phyloP scores from a whole-genome alignment of 2,329 filamentous ascomycete genomes.

The Arthrobotrys megalospora region DNA sequence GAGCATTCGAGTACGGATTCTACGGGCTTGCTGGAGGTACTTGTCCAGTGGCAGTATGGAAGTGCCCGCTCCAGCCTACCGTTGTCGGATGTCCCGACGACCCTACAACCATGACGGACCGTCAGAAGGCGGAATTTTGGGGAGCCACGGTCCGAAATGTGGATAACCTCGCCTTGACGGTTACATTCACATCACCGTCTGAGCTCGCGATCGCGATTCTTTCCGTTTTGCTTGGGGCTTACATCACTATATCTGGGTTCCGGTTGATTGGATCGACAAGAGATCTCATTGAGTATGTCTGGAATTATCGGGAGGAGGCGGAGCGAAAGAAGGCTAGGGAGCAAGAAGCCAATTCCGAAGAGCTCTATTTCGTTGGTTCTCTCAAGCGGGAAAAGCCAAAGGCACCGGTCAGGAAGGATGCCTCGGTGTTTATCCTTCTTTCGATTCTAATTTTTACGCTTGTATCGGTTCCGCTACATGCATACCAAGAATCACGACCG shows the following conservation, averaged over 20 bases:
- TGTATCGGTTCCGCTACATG: slow-evolving; percentile 47
- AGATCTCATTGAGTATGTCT: slow-evolving; percentile 38
- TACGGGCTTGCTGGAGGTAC: slow-evolving; percentile 33
- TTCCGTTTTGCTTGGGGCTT: slow-evolving; percentile 36
- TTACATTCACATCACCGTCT: slow-evolving; percentile 14
- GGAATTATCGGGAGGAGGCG: slow-evolving; percentile 44
- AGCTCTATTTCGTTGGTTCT: slow-evolving; percentile 47
- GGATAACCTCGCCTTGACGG: slow-evolving; percentile 27
- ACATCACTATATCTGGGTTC: slow-evolving; percentile 53
- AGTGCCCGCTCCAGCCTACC: slow-evolving; percentile 16
- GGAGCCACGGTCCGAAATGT: slow-evolving; percentile 18
- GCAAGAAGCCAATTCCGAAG: slow-evolving; percentile 46
- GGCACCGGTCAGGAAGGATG: slow-evolving; percentile 47
- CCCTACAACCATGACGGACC: background rate
- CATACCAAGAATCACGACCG: slow-evolving; percentile 28
- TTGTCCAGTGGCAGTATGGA: slow-evolving; percentile 36
- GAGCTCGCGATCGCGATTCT: slow-evolving; percentile 43
- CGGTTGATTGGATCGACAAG: slow-evolving; percentile 23
- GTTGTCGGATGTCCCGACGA: slow-evolving; percentile 45
- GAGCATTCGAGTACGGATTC: slow-evolving; percentile 27
- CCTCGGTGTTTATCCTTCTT: slow-evolving; percentile 38
- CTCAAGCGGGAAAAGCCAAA: slow-evolving; percentile 50
- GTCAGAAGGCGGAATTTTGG: slow-evolving; percentile 33
- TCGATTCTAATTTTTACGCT: slow-evolving; percentile 44
- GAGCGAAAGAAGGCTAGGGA: slow-evolving; percentile 49